These are phyloP conservation scores for Fraxinus anomala DNA, from an alignment of 257 asterid genomes.

Conservation along the genomic window DNA sequence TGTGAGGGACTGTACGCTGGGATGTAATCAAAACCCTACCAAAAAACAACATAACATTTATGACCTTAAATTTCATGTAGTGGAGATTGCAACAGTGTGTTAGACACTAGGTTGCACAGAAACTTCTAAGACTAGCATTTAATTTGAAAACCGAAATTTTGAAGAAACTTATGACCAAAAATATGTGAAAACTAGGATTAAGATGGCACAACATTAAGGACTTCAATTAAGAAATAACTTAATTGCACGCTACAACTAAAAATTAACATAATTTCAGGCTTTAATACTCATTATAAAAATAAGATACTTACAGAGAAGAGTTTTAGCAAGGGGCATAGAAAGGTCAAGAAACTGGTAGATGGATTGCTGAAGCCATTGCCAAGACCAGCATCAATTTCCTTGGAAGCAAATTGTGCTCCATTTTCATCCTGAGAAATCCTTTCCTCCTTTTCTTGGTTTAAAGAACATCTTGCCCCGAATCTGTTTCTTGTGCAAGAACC, in stretches of 20 bases:
- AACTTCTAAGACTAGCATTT: too few relatives aligned
- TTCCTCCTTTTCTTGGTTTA: conserved; percentile 35
- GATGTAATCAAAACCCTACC: too few relatives aligned
- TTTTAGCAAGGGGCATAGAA: conserved; percentile 84
- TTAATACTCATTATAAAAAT: neutral
- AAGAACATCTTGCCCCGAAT: conserved; percentile 27
- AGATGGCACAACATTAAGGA: neutral
- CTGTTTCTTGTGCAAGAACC: conserved; percentile 29
- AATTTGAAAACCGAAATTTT: too few relatives aligned
- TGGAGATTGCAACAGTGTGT: neutral
- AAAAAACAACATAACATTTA: neutral
- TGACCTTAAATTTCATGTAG: neutral
- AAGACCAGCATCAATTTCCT: neutral
- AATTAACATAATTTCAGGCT: conserved; percentile 14
- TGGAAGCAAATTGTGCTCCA: conserved; percentile 18
- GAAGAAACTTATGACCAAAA: too few relatives aligned
- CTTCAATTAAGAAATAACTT: neutral
- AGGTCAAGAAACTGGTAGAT: conserved; percentile 63
- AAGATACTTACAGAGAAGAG: conserved; percentile 62
- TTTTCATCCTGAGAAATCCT: conserved; percentile 32
- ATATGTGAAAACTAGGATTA: neutral
- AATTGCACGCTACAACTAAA: neutral
- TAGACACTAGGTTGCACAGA: neutral
- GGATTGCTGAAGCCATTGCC: conserved; percentile 35
- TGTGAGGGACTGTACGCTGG: too few relatives aligned